Conservation (phyloP, 192 early-diverging fungal species). For the Diversispora eburnea region DNA sequence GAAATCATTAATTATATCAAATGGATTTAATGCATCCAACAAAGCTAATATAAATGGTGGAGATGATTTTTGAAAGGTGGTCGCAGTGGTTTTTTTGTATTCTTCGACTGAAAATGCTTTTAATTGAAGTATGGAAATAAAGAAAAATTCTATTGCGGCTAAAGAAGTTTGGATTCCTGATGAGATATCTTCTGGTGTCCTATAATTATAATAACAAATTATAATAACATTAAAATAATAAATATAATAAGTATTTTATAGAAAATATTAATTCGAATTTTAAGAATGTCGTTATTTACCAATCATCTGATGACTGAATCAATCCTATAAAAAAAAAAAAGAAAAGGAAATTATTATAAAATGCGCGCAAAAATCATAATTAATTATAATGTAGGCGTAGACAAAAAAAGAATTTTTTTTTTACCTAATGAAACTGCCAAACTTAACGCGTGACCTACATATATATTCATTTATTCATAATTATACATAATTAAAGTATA, state of each 20-base stretch:
- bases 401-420: too few species aligned
- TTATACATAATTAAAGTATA: background rate
- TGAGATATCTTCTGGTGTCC: background rate
- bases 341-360: too few species aligned
- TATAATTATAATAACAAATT: background rate
- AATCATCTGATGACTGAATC: background rate
- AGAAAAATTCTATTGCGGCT: background rate
- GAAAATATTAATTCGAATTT: background rate
- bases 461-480: background rate
- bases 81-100: background rate
- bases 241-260: background rate
- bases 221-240: background rate
- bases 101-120: background rate
- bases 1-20: background rate
- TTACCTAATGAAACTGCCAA: conserved; percentile 23
- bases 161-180: background rate
- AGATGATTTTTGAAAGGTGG: too few species aligned
- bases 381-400: too few species aligned
- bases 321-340: background rate
- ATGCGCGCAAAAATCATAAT: too few species aligned
- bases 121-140: background rate
- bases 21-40: conserved; percentile 8
- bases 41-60: background rate
- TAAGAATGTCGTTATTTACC: background rate
- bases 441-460: conserved; percentile 16